These are phyloP conservation scores for Hyaloscypha finlandica DNA, from an alignment of 495 filamentous ascomycete species.

Conservation along the genomic window DNA sequence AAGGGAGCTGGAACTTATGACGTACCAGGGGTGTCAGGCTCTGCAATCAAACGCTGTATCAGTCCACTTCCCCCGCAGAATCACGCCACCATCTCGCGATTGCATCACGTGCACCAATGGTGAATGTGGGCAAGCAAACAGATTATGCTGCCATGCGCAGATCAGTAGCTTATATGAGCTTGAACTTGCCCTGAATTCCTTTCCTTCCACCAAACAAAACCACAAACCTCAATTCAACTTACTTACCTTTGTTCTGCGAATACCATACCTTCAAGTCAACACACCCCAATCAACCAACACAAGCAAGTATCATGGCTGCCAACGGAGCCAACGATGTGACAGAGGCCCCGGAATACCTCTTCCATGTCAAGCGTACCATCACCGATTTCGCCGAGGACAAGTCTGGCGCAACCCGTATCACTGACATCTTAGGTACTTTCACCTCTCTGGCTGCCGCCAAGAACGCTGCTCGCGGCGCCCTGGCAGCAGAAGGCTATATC, in stretches of 20 bases:
- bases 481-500: conserved; percentile 37
- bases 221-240: neutral
- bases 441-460: conserved; percentile 39
- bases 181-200: neutral
- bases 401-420: conserved; percentile 34
- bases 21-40: neutral
- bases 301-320: conserved; percentile 13
- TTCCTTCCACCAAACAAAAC: conserved; percentile 5
- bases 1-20: neutral
- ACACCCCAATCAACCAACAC: neutral
- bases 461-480: conserved; percentile 32
- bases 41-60: neutral
- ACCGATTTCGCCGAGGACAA: conserved; percentile 37
- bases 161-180: neutral
- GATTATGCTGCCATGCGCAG: neutral
- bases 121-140: neutral
- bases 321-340: neutral
- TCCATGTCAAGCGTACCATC: conserved; percentile 43
- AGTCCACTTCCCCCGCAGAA: neutral
- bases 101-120: conserved; percentile 4
- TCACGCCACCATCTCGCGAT: conserved; percentile 9
- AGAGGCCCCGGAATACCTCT: conserved; percentile 33
- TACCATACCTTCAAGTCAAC: neutral
- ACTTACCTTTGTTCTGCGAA: neutral
- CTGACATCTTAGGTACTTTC: conserved; percentile 43